Conservation (phyloP, 371 early-diverging fungal species). For the Rhizomucor miehei region DNA sequence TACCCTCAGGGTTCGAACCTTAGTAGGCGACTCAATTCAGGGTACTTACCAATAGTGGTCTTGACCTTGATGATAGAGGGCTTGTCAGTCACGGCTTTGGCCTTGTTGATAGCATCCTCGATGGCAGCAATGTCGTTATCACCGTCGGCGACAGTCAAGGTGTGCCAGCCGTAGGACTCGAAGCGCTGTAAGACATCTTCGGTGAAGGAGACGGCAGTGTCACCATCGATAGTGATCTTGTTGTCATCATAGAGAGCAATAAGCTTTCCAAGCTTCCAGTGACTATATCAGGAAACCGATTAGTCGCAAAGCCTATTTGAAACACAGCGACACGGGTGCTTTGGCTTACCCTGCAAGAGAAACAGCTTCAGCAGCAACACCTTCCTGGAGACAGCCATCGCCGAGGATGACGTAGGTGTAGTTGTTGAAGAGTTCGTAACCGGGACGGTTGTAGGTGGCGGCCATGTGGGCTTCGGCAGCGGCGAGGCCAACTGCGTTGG, state of each 20-base stretch:
- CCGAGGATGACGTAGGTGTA: conserved; percentile 90
- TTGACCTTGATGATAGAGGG: conserved; percentile 87
- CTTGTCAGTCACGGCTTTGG: conserved; percentile 82
- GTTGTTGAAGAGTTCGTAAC: conserved; percentile 82
- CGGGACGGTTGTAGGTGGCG: conserved; percentile 88
- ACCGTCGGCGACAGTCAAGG: conserved; percentile 76
- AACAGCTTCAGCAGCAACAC: conserved; percentile 95
- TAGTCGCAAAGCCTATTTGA: conserved; percentile 3
- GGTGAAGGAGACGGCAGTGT: conserved; percentile 88
- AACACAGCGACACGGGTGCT: conserved; percentile 44
- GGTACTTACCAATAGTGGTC: conserved; percentile 71
- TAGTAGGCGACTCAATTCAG: too few relatives aligned
- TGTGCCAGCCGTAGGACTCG: conserved; percentile 95
- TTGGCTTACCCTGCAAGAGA: conserved; percentile 88
- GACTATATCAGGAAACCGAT: conserved; percentile 44
- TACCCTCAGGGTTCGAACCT: conserved; percentile 2
- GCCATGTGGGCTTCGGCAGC: conserved; percentile 87
- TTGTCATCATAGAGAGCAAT: conserved; percentile 99
- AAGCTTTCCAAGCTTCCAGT: conserved; percentile 91
- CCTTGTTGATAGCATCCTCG: conserved; percentile 70
- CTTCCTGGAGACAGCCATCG: conserved; percentile 99
- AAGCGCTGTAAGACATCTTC: conserved; percentile 94
- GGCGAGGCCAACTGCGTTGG: conserved; percentile 97
- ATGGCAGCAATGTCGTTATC: conserved; percentile 77
- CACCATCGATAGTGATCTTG: conserved; percentile 95